Conservation (phyloP, 345 rosid species). For the Camelina laxa region DNA sequence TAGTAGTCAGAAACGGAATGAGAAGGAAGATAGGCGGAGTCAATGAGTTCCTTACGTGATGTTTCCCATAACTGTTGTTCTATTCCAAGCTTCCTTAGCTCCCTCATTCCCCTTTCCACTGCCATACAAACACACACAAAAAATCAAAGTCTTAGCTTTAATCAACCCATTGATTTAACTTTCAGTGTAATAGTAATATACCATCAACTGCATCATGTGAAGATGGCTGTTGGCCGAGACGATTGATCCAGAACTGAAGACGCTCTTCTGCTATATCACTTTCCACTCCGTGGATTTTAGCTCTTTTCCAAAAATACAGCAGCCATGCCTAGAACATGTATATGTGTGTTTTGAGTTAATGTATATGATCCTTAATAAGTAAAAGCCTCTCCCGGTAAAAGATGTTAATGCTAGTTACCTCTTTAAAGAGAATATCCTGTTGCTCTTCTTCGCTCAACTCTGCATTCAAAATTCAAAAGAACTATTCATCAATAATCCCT, state of each 20-base stretch:
- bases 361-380: conserved; percentile 1
- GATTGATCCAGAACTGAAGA: conserved; percentile 71
- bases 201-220: conserved; percentile 86
- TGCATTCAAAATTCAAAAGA: conserved; percentile 48
- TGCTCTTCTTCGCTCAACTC: conserved; percentile 75
- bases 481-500: conserved; percentile 12
- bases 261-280: conserved; percentile 79
- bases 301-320: conserved; percentile 83
- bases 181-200: conserved; percentile 24
- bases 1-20: conserved; percentile 38
- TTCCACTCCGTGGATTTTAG: conserved; percentile 70
- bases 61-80: conserved; percentile 95
- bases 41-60: conserved; percentile 69
- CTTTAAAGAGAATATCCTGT: conserved; percentile 88
- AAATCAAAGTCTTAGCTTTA: background rate
- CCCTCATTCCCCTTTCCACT: conserved; percentile 83
- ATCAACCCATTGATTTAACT: background rate
- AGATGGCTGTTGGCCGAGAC: conserved; percentile 60
- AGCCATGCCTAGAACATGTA: conserved; percentile 71
- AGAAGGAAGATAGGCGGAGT: conserved; percentile 44
- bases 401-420: conserved; percentile 49
- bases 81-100: conserved; percentile 83
- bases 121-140: conserved; percentile 14
- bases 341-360: background rate
- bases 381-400: background rate